Percentiles rank a stretch among this genome's conserved stretches.
Evolutionary conservation across 768 basidiomycete species (phyloP).

Genomic region (Psilocybe cubensis): DNA sequence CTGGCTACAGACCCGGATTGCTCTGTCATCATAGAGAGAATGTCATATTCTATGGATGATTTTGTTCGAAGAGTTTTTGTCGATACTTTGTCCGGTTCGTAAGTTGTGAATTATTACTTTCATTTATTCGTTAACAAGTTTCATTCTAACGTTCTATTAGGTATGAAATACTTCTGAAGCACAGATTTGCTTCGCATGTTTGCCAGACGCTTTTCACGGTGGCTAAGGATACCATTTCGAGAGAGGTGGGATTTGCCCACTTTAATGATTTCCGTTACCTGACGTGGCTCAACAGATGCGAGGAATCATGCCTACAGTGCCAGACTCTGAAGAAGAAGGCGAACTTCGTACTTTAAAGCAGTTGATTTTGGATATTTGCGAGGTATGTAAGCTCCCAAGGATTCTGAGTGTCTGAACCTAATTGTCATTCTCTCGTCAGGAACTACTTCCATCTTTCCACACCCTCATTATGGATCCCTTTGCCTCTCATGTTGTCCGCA

Average conservation of each 20-base stretch:
- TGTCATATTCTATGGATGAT: constrained; percentile 94
- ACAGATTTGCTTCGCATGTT: constrained; percentile 96
- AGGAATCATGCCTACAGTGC: constrained; percentile 53
- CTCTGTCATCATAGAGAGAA: constrained; percentile 86
- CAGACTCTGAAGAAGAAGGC: constrained; percentile 57
- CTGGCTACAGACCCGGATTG: constrained; percentile 95
- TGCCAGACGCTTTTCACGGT: constrained; percentile 87
- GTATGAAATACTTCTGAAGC: constrained; percentile 65
- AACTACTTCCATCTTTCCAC: constrained; percentile 66
- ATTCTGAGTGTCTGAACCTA: neutral
- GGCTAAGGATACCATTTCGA: constrained; percentile 60
- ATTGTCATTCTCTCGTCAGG: constrained; percentile 44
- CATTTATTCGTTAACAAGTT: no score
- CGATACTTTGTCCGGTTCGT: constrained; percentile 89
- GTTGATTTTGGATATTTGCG: constrained; percentile 63
- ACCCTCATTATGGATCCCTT: constrained; percentile 82
- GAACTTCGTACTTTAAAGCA: constrained; percentile 69
- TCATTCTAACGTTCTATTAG: constrained; percentile 35
- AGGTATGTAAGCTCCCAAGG: constrained; percentile 49
- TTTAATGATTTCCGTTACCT: neutral
- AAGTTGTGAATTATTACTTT: constrained; percentile 50
- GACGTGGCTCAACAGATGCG: constrained; percentile 41
- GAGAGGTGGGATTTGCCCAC: constrained; percentile 68
- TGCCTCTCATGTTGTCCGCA: constrained; percentile 88
- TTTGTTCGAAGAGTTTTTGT: constrained; percentile 91